These are phyloP conservation scores for Daldinia caldariorum DNA, from an alignment of 495 filamentous ascomycete species.

Conservation along the genomic window DNA sequence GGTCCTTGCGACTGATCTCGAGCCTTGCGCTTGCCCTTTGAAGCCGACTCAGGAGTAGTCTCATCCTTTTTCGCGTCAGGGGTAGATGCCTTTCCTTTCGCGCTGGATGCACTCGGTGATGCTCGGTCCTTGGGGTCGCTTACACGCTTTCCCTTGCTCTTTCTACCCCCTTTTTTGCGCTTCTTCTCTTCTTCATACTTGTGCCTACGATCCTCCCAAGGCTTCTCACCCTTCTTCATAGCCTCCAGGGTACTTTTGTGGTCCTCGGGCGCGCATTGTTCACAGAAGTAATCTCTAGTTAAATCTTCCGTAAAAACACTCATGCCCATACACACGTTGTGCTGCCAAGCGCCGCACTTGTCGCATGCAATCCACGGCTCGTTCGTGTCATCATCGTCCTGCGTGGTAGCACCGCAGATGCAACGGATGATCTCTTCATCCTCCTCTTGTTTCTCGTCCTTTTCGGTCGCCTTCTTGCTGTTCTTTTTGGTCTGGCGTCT, in stretches of 20 bases:
- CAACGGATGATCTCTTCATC: slow-evolving; percentile 80
- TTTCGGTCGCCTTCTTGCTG: slow-evolving; percentile 62
- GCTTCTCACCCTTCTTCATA: slow-evolving; percentile 79
- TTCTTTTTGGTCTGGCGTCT: slow-evolving; percentile 67
- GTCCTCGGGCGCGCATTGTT: slow-evolving; percentile 83
- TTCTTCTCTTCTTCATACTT: slow-evolving; percentile 63
- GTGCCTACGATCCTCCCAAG: slow-evolving; percentile 78
- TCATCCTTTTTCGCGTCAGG: slow-evolving; percentile 56
- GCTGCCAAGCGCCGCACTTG: slow-evolving; percentile 90
- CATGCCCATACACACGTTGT: slow-evolving; percentile 93
- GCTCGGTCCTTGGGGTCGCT: slow-evolving; percentile 61
- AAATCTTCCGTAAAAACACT: slow-evolving; percentile 77
- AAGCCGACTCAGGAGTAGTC: slow-evolving; percentile 44
- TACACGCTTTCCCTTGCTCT: slow-evolving; percentile 59
- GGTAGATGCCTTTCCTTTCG: slow-evolving; percentile 53
- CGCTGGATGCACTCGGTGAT: slow-evolving; percentile 46
- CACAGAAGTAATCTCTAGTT: slow-evolving; percentile 86
- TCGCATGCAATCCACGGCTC: slow-evolving; percentile 94
- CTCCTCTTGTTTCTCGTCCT: slow-evolving; percentile 70
- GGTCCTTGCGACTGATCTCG: slow-evolving; percentile 50
- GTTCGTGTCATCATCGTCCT: slow-evolving; percentile 80
- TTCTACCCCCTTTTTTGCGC: slow-evolving; percentile 59
- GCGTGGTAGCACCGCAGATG: slow-evolving; percentile 87
- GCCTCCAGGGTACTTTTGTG: slow-evolving; percentile 79
- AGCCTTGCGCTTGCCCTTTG: slow-evolving; percentile 52